Conservation (phyloP, 352 stramenopile genomes). For the Phytophthora pinifolia region DNA sequence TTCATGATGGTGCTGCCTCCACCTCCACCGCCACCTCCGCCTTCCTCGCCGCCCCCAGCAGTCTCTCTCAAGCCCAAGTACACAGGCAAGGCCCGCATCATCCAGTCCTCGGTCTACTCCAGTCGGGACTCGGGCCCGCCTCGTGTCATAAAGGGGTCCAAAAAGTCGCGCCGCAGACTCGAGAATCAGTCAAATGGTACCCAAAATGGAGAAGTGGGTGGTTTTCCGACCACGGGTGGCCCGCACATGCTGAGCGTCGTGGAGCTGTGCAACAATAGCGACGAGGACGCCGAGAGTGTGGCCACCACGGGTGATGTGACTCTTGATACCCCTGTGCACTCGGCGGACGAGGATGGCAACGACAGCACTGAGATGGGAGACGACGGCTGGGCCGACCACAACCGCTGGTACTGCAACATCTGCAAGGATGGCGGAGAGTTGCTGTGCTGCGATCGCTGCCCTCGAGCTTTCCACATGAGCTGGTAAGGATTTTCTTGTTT, state of each 20-base stretch:
- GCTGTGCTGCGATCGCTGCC: constrained; percentile 92
- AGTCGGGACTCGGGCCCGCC: constrained; percentile 26
- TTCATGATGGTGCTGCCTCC: constrained; percentile 23
- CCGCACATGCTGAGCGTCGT: constrained; percentile 79
- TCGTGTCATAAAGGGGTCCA: constrained; percentile 7
- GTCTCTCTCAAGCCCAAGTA: constrained; percentile 14
- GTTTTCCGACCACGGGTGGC: constrained; percentile 5
- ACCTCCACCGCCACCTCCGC: constrained; percentile 10
- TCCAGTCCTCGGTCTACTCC: constrained; percentile 30
- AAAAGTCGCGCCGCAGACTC: constrained; percentile 19
- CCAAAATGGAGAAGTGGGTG: not conserved
- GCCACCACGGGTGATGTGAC: constrained; percentile 30
- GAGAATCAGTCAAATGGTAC: constrained; percentile 12
- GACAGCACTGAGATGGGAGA: constrained; percentile 50
- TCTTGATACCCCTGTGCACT: constrained; percentile 36
- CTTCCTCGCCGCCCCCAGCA: not conserved
- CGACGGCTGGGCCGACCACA: constrained; percentile 84
- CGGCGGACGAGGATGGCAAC: constrained; percentile 38
- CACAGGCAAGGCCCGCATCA: constrained; percentile 38
- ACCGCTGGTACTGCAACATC: constrained; percentile 91
- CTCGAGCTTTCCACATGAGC: constrained; percentile 92
- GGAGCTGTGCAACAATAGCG: constrained; percentile 69
- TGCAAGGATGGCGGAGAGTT: constrained; percentile 89
- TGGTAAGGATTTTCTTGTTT: constrained; percentile 39
- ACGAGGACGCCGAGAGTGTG: constrained; percentile 43